These are phyloP conservation scores for Dactylellina haptotyla DNA, from an alignment of 2,329 filamentous ascomycete species.

Conservation along the genomic window DNA sequence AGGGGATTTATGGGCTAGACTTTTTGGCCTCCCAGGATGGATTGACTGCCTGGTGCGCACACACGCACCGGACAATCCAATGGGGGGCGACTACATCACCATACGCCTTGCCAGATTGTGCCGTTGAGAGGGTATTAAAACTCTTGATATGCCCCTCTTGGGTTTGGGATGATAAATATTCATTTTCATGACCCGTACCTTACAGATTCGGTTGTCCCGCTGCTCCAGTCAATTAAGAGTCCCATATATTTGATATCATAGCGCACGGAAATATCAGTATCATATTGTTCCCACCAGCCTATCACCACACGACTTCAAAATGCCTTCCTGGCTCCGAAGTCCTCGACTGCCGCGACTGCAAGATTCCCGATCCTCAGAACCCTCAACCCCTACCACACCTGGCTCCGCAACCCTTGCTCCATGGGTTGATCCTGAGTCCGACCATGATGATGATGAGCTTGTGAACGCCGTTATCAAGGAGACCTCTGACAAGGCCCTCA, in stretches of 20 bases:
- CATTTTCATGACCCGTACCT: neutral
- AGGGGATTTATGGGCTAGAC: constrained; percentile 36
- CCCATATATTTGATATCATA: constrained; percentile 38
- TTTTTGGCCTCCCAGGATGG: constrained; percentile 14
- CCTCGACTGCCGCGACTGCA: constrained; percentile 41
- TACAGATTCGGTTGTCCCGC: neutral
- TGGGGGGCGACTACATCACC: constrained; percentile 39
- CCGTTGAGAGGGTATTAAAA: constrained; percentile 55
- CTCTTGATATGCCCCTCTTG: constrained; percentile 46
- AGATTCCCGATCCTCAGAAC: constrained; percentile 30
- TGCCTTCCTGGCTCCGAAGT: constrained; percentile 52
- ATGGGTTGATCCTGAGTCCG: constrained; percentile 51
- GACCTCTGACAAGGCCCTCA: constrained; percentile 22
- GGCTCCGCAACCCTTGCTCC: constrained; percentile 44
- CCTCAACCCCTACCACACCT: constrained; percentile 40
- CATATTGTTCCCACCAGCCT: constrained; percentile 26
- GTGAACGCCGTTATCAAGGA: constrained; percentile 44
- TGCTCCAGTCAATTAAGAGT: neutral
- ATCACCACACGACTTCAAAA: constrained; percentile 25
- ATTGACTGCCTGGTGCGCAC: constrained; percentile 20
- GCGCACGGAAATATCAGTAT: constrained; percentile 28
- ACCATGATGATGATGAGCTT: constrained; percentile 42
- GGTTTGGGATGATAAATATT: constrained; percentile 12
- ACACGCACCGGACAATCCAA: constrained; percentile 25
- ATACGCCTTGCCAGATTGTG: constrained; percentile 33